Evolutionary conservation across 164 flowering plant genomes (phyloP), one percentile per base, ranked within the genome.

Genomic region (Aristolochia contorta): DNA sequence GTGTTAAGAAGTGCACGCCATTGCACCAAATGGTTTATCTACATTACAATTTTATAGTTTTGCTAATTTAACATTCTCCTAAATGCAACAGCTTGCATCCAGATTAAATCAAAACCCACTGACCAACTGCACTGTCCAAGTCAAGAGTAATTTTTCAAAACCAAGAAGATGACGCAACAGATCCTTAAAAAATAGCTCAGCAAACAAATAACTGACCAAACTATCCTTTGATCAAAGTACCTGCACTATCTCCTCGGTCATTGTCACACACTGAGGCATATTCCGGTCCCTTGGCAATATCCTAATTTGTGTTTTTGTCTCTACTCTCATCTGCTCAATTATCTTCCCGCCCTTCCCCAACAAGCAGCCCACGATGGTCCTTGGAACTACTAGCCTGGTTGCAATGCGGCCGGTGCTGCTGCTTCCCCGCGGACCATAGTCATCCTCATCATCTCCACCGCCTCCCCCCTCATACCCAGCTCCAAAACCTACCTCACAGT

Each of bases 301-400:
- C 79, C 99, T 80, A 66, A 94, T 94, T 66, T 94, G 99, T 18
- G 99, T 89, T 74, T 84, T 94, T 46, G 99, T 94, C 72, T 87
- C 97, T 5, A 78, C 65, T 75, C 97, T 85, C 99, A 91, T 91
- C 68, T 89, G 96, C 79, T 94, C 97, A 63, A 94, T 87, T 24
- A 94, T 94, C 80, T 87, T 94, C 73, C 99, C 99, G 41, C 90
- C 99, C 66, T 91, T 94, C 65, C 99, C 99, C 69, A 94, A 63
- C 77, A 94, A 80, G 67, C 87, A 78, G 54, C 99, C 99, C 0
- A 94, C 99, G 63, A 91, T 94, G 75, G 83, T 73, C 66, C 87
- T 72, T 21, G 93, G 82, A 60, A 94, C 99, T 58, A 94, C 93
- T 59, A 94, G 72, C 78, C 99, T 82, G 49, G 99, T 83, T 9